Base-by-base conservation (phyloP, 179 eudicot species). In the Vitellaria paradoxa region DNA sequence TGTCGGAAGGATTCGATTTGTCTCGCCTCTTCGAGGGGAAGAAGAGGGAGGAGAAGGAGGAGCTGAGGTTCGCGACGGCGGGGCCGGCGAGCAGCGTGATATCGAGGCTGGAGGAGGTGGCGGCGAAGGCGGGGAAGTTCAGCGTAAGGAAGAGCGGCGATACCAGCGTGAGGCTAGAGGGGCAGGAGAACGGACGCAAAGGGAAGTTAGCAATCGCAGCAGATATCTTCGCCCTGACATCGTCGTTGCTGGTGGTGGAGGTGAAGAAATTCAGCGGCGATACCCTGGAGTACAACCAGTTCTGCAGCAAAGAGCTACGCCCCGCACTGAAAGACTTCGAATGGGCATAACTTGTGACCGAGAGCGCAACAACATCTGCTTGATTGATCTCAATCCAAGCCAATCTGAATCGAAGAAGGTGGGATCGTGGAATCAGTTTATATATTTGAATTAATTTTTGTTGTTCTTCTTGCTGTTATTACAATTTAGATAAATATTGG, bases 1-100 rank as follows among this genome's bases (percentile, higher is more conserved):
- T 90, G 30, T 90, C 94, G 0, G 78, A 84, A 17, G 91, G 94
- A 2, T 83, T 90, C 17, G 85, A 90, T 80, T 72, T 90, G 73
- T 90, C 94, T 6, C 88, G 86, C 5, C 71, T 90, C 14, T 90
- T 90, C n/a, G 89, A 88, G 81, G 82, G 83, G 80, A 80, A 77
- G 77, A 81, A 68, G 83, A 81, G 79, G 45, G 78, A 71, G 66
- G 83, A 77, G 75, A 81, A 66, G 42, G 84, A 79, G 42, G 84
- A 81, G 76, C 21, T 86, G 65, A 79, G 88, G 30, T 86, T 86
- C 71, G 86, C 83, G 6, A 86, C 88, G 6, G 81, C 83, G 50
- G 72, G 70, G 68, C 68, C 88, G 18, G 86, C 86, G 2, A 75
- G 78, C 74, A 78, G 78, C 15, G 86, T 86, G 74, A 82, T 86